Percentiles rank a stretch among this genome's conserved stretches.
Evolutionary conservation across 1,284 basidiomycete genomes (phyloP).

Genomic region (Ceratobasidium sp.): DNA sequence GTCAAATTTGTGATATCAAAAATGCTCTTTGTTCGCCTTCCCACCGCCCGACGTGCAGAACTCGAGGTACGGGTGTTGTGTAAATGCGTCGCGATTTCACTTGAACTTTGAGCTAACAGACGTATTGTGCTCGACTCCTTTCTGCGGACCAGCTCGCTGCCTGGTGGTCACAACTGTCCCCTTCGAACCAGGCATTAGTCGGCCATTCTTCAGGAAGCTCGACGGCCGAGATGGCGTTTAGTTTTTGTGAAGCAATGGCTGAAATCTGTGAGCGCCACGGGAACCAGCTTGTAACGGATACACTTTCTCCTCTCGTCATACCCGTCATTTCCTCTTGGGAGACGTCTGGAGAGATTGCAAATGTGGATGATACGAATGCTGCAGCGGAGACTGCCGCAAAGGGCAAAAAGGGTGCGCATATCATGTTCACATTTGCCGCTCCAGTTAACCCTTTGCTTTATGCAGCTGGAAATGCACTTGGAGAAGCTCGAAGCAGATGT

Average conservation of each 20-base stretch:
- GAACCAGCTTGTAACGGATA: slow-evolving; percentile 8
- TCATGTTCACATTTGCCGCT: not conserved
- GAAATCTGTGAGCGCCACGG: slow-evolving; percentile 20
- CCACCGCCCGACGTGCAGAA: slow-evolving; percentile 9
- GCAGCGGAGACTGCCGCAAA: slow-evolving; percentile 16
- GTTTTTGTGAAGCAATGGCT: slow-evolving; percentile 32
- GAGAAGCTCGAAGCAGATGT: slow-evolving; percentile 21
- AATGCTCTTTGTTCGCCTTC: slow-evolving; percentile 27
- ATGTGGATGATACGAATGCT: slow-evolving; percentile 29
- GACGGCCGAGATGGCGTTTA: not conserved
- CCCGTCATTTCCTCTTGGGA: slow-evolving; percentile 30
- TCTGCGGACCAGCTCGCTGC: slow-evolving; percentile 22
- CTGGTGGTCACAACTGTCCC: slow-evolving; percentile 19
- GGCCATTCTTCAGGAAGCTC: not conserved
- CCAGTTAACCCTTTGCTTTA: not conserved
- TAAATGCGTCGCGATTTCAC: not conserved
- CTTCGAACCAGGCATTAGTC: slow-evolving; percentile 10
- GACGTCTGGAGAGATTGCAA: slow-evolving; percentile 16
- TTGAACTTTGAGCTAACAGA: not conserved
- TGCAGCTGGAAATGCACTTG: slow-evolving; percentile 36
- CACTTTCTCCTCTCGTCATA: slow-evolving; percentile 9
- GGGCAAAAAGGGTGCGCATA: slow-evolving; percentile 28
- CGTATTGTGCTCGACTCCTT: not conserved
- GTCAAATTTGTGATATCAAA: slow-evolving; percentile 29
- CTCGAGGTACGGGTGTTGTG: slow-evolving; percentile 21